A percentile compares a stretch with the other conserved stretches of the same genome.
These are phyloP conservation scores for Silene uniflora DNA, from an alignment of 148 eudicot genomes.

Conservation along the genomic window DNA sequence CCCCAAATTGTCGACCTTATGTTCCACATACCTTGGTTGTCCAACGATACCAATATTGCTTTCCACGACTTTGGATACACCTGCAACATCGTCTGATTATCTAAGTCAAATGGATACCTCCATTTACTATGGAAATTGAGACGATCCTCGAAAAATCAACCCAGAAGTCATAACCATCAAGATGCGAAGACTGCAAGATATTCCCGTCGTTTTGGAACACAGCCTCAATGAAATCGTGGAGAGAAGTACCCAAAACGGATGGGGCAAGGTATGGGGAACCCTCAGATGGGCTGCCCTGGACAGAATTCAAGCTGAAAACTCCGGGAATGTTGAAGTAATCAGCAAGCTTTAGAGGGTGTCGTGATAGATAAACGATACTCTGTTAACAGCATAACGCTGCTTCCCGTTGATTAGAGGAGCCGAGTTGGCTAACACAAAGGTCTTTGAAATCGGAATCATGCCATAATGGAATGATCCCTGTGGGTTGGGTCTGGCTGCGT, in stretches of 20 bases:
- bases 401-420: no score
- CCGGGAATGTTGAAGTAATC: slow-evolving; percentile 85
- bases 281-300: slow-evolving; percentile 56
- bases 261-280: slow-evolving; percentile 47
- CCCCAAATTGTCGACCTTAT: slow-evolving; percentile 57
- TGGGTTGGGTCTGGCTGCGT: slow-evolving; percentile 97
- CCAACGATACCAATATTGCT: slow-evolving; percentile 52
- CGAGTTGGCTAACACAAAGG: no score
- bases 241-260: slow-evolving; percentile 51
- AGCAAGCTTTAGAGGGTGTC: slow-evolving; percentile 86
- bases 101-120: no score
- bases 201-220: slow-evolving; percentile 80
- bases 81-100: no score
- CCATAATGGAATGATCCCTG: no score
- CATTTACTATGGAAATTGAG: no score
- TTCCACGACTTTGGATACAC: slow-evolving; percentile 69
- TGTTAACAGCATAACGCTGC: no score
- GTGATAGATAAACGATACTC: no score
- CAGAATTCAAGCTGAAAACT: slow-evolving; percentile 58
- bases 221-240: slow-evolving; percentile 75
- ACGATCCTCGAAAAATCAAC: slow-evolving; percentile 33
- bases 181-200: slow-evolving; percentile 83
- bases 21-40: slow-evolving; percentile 84
- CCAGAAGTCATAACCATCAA: slow-evolving; percentile 99
- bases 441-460: no score